These are phyloP conservation scores for Pseudogymnoascus sp. DNA, from an alignment of 2,329 filamentous ascomycete genomes.

Conservation along the genomic window DNA sequence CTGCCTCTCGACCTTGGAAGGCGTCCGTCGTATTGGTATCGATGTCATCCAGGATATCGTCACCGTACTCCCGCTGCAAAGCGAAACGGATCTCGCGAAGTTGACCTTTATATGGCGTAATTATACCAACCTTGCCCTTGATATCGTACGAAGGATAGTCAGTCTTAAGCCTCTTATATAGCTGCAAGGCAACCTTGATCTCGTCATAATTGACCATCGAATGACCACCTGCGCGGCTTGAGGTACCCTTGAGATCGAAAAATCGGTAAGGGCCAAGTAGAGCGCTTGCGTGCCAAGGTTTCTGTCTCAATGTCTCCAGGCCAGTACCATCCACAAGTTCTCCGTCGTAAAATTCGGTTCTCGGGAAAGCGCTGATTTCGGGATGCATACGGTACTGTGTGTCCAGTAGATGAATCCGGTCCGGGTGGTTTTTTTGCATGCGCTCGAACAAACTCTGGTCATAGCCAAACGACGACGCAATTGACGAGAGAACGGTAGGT, in stretches of 20 bases:
- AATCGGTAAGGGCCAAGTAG: slow-evolving; percentile 90
- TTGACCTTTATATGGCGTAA: slow-evolving; percentile 96
- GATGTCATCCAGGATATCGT: slow-evolving; percentile 65
- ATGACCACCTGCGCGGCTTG: slow-evolving; percentile 71
- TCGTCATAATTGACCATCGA: slow-evolving; percentile 87
- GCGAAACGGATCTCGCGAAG: slow-evolving; percentile 68
- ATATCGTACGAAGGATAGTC: slow-evolving; percentile 66
- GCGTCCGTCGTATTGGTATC: slow-evolving; percentile 99
- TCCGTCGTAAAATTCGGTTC: slow-evolving; percentile 84
- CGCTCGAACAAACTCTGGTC: slow-evolving; percentile 97
- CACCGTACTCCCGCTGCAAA: slow-evolving; percentile 66
- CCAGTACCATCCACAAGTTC: slow-evolving; percentile 74
- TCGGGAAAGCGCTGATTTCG: slow-evolving; percentile 87
- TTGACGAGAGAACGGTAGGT: slow-evolving; percentile 89
- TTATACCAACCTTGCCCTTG: slow-evolving; percentile 83
- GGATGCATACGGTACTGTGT: slow-evolving; percentile 99
- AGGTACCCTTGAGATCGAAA: slow-evolving; percentile 86
- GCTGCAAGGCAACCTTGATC: slow-evolving; percentile 72
- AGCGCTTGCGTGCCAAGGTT: slow-evolving; percentile 77
- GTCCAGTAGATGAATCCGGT: slow-evolving; percentile 88
- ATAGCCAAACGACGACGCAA: slow-evolving; percentile 85
- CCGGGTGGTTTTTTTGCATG: slow-evolving; percentile 88
- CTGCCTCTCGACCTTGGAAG: slow-evolving; percentile 92
- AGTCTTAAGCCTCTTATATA: slow-evolving; percentile 70
- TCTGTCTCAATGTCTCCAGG: slow-evolving; percentile 67